These are phyloP conservation scores for Blepharisma undulans DNA, from an alignment of 169 alveolate genomes.

Conservation along the genomic window DNA sequence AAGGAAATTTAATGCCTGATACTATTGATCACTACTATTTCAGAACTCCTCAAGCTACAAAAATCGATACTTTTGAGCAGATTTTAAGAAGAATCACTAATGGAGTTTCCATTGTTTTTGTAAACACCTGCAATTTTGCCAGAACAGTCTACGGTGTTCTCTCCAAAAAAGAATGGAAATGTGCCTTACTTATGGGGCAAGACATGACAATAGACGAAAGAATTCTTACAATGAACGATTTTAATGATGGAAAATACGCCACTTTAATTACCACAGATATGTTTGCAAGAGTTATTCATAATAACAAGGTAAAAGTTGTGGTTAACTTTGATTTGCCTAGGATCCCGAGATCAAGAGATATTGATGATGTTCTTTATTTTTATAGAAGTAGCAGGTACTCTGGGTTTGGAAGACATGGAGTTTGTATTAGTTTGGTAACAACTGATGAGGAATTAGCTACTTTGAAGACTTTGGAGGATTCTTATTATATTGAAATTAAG, in stretches of 20 bases:
- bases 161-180: slow-evolving; percentile 42
- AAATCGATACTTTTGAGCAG: not conserved
- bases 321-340: slow-evolving; percentile 70
- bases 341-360: slow-evolving; percentile 47
- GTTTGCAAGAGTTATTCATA: slow-evolving; percentile 78
- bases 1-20: not conserved
- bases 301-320: slow-evolving; percentile 60
- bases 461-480: not conserved
- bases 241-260: slow-evolving; percentile 55
- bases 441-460: not conserved
- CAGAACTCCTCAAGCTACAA: not conserved
- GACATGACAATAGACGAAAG: slow-evolving; percentile 62
- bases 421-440: slow-evolving; percentile 58
- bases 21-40: not conserved
- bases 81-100: not conserved
- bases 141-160: slow-evolving; percentile 27
- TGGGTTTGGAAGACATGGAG: slow-evolving; percentile 85
- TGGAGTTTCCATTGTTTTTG: slow-evolving; percentile 37
- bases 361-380: slow-evolving; percentile 64
- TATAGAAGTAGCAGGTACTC: slow-evolving; percentile 91
- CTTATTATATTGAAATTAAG: not conserved
- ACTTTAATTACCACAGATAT: slow-evolving; percentile 76
- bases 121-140: slow-evolving; percentile 52
- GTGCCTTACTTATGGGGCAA: slow-evolving; percentile 46
- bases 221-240: slow-evolving; percentile 54